Evolutionary conservation across 352 stramenopile genomes (phyloP), one percentile per base, ranked within the genome.

Genomic region (Plasmopara muralis): DNA sequence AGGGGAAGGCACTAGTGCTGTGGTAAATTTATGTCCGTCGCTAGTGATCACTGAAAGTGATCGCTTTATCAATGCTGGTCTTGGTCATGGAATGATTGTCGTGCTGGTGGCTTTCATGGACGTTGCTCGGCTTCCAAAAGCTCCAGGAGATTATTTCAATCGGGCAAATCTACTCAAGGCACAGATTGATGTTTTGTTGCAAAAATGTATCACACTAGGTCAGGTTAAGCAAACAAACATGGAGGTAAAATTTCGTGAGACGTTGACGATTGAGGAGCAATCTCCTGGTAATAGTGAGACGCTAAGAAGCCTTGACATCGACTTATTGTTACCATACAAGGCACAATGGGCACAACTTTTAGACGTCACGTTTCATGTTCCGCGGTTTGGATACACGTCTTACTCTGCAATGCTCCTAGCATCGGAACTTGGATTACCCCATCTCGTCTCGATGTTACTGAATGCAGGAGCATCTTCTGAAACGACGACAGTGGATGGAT

Each of bases 401-500:
- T 80, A 85, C n/a, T 49, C 77, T 0, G 69, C 67, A 0, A 42
- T 92, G 0, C 38, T 89, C 1, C 61, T 92, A 2, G 74, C 77
- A 6, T 63, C 70, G 0, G 77, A 92, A 39, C 52, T 85, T 9
- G 56, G 48, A 0, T 50, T 72, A 1, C 54, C 66, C 0, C 50
- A 58, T 4, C 49, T 83, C 28, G 66, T 72, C 0, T 31, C 44
- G 3, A 55, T 62, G 8, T 45, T 91, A 9, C 46, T 91, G 14
- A 48, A 53, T 20, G 75, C 61, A 10, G 71, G 71, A n/a, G 73
- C 70, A n/a, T 66, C 46, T 0, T 31, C 70, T 0, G 59, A 83
- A 12, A 60, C 51, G 0, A 35, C 40, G 4, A 72, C 76, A 4
- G 20, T 60, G 5, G 57, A 70, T 9, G 64, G 68, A 5, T 62